phyloP scores from a whole-genome alignment of 345 rosid genomes.

The Erysimum cheiranthoides region DNA sequence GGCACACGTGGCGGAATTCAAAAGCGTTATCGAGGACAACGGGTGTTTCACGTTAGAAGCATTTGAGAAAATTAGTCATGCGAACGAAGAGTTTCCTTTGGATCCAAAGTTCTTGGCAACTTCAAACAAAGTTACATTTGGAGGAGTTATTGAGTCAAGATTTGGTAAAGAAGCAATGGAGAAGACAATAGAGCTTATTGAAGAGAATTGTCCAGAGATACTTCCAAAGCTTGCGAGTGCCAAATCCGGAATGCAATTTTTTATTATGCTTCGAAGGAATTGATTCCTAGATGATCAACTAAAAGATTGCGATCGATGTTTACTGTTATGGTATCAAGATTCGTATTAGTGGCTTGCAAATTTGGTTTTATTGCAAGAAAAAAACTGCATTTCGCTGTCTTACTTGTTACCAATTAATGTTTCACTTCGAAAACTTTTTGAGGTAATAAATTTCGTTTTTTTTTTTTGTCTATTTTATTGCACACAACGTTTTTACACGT shows the following conservation, averaged over 20 bases:
- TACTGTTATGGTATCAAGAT: background rate
- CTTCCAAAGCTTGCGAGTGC: constrained; percentile 38
- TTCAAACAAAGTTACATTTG: constrained; percentile 35
- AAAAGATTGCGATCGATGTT: background rate
- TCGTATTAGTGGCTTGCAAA: background rate
- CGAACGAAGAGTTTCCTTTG: constrained; percentile 22
- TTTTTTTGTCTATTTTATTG: background rate
- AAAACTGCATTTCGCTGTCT: background rate
- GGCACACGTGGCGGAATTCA: constrained; percentile 30
- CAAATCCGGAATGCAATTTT: constrained; percentile 42
- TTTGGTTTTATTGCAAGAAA: background rate
- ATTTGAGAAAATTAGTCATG: constrained; percentile 25
- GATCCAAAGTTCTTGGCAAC: constrained; percentile 37
- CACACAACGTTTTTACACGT: background rate
- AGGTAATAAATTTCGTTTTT: background rate
- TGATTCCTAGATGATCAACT: background rate
- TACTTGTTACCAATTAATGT: background rate
- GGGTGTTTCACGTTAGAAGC: constrained; percentile 20
- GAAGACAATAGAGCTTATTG: constrained; percentile 31
- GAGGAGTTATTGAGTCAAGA: constrained; percentile 32
- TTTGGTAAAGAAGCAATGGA: constrained; percentile 46
- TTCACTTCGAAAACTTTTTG: background rate
- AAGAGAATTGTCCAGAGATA: constrained; percentile 20
- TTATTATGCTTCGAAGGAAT: constrained; percentile 36
- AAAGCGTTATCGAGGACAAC: background rate